Conservation (phyloP, 495 filamentous ascomycete genomes). For the Aspergillus panamensis region DNA sequence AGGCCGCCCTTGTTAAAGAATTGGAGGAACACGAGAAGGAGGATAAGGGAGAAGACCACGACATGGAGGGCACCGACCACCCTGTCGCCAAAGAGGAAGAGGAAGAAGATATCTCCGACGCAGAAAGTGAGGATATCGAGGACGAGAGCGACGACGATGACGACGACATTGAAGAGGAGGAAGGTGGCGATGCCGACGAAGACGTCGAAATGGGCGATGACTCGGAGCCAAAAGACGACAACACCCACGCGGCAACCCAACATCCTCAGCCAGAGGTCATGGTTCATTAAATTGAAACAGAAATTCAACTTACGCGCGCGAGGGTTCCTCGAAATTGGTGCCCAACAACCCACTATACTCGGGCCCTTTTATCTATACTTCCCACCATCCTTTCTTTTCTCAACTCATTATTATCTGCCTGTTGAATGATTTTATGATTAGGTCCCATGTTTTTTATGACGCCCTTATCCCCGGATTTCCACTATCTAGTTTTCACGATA, state of each 20-base stretch:
- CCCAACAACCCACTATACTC: background rate
- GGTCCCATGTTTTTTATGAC: conserved; percentile 37
- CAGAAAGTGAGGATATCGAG: conserved; percentile 93
- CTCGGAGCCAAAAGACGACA: conserved; percentile 43
- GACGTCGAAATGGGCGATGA: conserved; percentile 82
- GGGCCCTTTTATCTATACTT: conserved; percentile 5
- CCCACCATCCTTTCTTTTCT: background rate
- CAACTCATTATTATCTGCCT: conserved; percentile 9
- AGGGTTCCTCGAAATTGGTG: background rate
- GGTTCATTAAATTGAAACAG: conserved; percentile 43
- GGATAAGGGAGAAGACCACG: conserved; percentile 61
- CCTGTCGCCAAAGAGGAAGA: conserved; percentile 57
- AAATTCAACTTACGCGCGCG: background rate
- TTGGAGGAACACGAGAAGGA: conserved; percentile 54
- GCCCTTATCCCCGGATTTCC: conserved; percentile 17
- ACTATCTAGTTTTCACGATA: conserved; percentile 26
- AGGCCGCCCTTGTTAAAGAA: conserved; percentile 54
- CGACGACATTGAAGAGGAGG: conserved; percentile 75
- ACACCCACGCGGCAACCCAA: conserved; percentile 35
- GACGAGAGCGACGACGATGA: conserved; percentile 88
- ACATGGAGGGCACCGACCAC: conserved; percentile 75
- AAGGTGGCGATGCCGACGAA: conserved; percentile 65
- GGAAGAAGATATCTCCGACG: conserved; percentile 75
- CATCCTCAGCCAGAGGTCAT: conserved; percentile 46
- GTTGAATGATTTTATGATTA: conserved; percentile 30